Evolutionary conservation across 108 stramenopile genomes (phyloP), one percentile per base, ranked within the genome.

Genomic region (Thalassiosira profunda): DNA sequence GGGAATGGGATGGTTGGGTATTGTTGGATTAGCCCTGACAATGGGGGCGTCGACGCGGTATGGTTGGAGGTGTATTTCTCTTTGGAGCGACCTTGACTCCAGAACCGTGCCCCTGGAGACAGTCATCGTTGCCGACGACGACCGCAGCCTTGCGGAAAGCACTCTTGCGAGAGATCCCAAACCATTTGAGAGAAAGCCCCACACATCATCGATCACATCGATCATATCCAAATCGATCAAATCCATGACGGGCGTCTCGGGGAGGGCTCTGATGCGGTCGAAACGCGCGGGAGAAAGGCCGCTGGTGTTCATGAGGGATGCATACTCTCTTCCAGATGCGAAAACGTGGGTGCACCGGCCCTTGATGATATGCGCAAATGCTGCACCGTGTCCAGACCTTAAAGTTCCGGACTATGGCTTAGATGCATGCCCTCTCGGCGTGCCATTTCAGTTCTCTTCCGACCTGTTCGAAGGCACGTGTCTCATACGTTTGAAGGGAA

Each of bases 381-480:
- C 67, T 31, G 52, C 74, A 30, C 76, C 56, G 4, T 55, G 45
- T 12, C 35, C 40, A 23, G 34, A 55, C 41, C n/a, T 80, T n/a
- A 63, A 59, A 42, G 71, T 63, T 5, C 70, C 72, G 10, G 21
- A 43, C 2, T 66, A 68, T 45, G 70, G 63, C 5, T 24, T 30
- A 18, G 72, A 75, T 0, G 10, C 57, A 10, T 48, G 74, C 28
- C 70, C 77, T 4, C 48, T 79, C 2, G 77, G 77, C 20, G 41
- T 52, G 30, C 72, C 77, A 18, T 73, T 79, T 45, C 42, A 80
- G 29, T 89, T 89, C 53, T 77, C 81, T 21, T 79, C 76, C 5
- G 70, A 67, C 17, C 29, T 89, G 20, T 89, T 89, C 60, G 69
- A 69, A 24, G 88, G 88, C 3, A 80, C 12, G 14, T 76, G 77